Conservation (phyloP, 257 asterid species). For the Plantago major region DNA sequence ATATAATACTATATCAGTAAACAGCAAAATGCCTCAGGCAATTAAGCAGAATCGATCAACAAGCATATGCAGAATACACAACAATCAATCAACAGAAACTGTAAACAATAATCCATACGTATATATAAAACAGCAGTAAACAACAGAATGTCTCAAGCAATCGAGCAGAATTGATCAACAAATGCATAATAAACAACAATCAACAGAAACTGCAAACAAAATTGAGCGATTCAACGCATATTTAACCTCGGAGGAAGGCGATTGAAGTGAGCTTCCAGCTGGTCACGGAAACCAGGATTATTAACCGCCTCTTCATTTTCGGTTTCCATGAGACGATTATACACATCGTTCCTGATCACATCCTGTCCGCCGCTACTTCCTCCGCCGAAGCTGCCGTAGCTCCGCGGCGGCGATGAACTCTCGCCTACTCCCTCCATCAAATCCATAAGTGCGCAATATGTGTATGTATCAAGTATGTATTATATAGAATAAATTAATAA, state of each 20-base stretch:
- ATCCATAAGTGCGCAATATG: constrained; percentile 59
- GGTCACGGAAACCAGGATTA: constrained; percentile 60
- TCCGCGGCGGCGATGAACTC: constrained; percentile 89
- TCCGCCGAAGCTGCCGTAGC: constrained; percentile 56
- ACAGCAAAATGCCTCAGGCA: too few relatives aligned
- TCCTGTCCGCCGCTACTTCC: constrained; percentile 47
- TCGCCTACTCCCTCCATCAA: constrained; percentile 85
- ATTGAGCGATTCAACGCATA: constrained; percentile 16
- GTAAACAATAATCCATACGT: too few relatives aligned
- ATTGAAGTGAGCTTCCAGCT: constrained; percentile 75
- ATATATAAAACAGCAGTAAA: too few relatives aligned
- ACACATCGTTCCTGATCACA: constrained; percentile 58
- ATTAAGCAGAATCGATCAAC: too few relatives aligned
- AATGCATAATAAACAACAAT: background rate
- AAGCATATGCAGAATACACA: too few relatives aligned
- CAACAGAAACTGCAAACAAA: background rate
- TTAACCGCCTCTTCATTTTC: constrained; percentile 57
- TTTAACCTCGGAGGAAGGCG: constrained; percentile 79
- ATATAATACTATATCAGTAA: too few relatives aligned
- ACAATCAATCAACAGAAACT: too few relatives aligned
- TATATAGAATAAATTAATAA: background rate
- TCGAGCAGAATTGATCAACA: too few relatives aligned
- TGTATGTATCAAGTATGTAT: too few relatives aligned
- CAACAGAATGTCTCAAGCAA: too few relatives aligned
- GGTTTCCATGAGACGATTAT: constrained; percentile 57